Evolutionary conservation across 2,329 filamentous ascomycete genomes (phyloP), one percentile per base, ranked within the genome.

Genomic region (Ceratocystis destructans): DNA sequence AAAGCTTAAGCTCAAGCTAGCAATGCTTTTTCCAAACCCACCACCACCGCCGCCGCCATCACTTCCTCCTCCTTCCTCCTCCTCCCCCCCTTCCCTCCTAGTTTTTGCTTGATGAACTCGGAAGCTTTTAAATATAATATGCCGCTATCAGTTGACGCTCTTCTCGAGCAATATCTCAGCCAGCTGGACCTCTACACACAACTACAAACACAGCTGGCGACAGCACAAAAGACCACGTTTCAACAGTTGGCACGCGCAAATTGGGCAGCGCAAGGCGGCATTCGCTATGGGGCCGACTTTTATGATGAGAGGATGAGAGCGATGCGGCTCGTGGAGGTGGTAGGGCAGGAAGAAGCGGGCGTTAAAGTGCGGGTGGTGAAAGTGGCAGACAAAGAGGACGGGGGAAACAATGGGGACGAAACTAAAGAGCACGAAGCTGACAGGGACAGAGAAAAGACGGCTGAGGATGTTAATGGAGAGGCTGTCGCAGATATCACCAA

Each of bases 291-390:
- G 2, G 80, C 79, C 69, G 86, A 89, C 71, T 82, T 83, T 72
- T 93, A 89, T 72, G 87, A 92, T 73, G 82, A 84, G 69, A 81
- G 88, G 61, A 89, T 90, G 84, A 84, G 84, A 72, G 86, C 87
- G 2, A 75, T 74, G 25, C 76, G 82, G 64, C 74, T 75, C 65
- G 70, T 86, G 37, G 62, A 61, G 7, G 71, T 73, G 6, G 8
- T 22, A 5, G 55, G 37, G 12, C 20, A 45, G 45, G 62, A 5
- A 20, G 10, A 55, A 8, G 44, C 65, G 3, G 67, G 67, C 20
- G 67, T 44, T 2, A 57, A 68, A 12, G 64, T 67, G 2, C 62
- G 25, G 1, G 62, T 63, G 3, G 44, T 66, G 20, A 65, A 67
- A 50, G 25, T 61, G 17, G 28, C 66, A n/a, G 64, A 70, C 37